Conservation (phyloP, 352 stramenopile species). For the Pythium vanterpoolii region DNA sequence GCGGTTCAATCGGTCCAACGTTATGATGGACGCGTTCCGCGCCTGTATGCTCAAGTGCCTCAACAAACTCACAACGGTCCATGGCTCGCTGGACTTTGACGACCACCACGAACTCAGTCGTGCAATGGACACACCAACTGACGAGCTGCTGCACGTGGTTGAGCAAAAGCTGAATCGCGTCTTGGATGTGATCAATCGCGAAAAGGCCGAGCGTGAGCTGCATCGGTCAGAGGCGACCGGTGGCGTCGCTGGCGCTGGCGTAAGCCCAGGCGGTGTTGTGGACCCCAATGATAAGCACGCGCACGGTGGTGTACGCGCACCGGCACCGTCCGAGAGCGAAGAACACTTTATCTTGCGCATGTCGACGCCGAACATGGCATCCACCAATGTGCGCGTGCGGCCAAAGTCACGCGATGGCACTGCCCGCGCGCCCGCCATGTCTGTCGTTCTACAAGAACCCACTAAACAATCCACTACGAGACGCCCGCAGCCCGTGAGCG, state of each 20-base stretch:
- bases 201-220: conserved; percentile 77
- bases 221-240: conserved; percentile 58
- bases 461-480: conserved; percentile 18
- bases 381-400: conserved; percentile 72
- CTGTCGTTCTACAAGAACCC: conserved; percentile 21
- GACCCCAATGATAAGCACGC: conserved; percentile 35
- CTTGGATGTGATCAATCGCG: conserved; percentile 79
- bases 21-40: conserved; percentile 80
- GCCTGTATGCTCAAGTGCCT: conserved; percentile 82
- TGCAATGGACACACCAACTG: conserved; percentile 63
- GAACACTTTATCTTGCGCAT: conserved; percentile 84
- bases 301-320: conserved; percentile 36
- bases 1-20: conserved; percentile 70
- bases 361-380: conserved; percentile 61
- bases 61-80: conserved; percentile 66
- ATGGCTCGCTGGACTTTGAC: conserved; percentile 70
- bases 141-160: conserved; percentile 72
- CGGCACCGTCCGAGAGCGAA: conserved; percentile 67
- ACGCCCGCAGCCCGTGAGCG: conserved; percentile 27
- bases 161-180: conserved; percentile 83
- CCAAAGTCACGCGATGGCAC: conserved; percentile 46
- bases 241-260: conserved; percentile 5
- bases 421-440: conserved; percentile 23
- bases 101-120: conserved; percentile 67
- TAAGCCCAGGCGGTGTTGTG: background rate